phyloP scores from a whole-genome alignment of 2,329 filamentous ascomycete species.

The Colletotrichum plurivorum region DNA sequence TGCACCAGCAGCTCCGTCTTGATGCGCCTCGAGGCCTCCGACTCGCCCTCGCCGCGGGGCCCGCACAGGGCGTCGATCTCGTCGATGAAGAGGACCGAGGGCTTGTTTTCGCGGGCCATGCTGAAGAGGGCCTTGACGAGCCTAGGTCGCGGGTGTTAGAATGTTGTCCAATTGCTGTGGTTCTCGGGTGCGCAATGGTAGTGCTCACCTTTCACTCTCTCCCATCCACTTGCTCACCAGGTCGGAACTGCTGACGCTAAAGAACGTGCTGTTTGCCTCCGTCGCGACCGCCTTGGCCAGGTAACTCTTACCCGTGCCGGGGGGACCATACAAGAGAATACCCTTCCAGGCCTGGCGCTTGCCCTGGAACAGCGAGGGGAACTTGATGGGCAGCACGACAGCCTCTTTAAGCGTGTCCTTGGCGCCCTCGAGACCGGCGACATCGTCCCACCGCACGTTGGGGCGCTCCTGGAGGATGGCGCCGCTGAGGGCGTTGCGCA shows the following conservation, averaged over 20 bases:
- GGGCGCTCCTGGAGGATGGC: slow-evolving; percentile 96
- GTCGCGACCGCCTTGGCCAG: slow-evolving; percentile 97
- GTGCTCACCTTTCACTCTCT: slow-evolving; percentile 89
- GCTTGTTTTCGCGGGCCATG: slow-evolving; percentile 98
- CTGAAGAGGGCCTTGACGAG: slow-evolving; percentile 97
- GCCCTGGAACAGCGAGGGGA: slow-evolving; percentile 94
- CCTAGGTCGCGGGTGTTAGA: slow-evolving; percentile 59
- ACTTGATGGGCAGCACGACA: slow-evolving; percentile 97
- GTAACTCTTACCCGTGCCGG: slow-evolving; percentile 98
- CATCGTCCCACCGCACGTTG: slow-evolving; percentile 98
- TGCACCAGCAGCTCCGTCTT: slow-evolving; percentile 99
- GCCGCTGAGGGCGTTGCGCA: slow-evolving; percentile 89
- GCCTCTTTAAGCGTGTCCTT: slow-evolving; percentile 99
- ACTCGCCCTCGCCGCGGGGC: slow-evolving; percentile 93
- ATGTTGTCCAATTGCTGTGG: too few species aligned
- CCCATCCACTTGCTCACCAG: slow-evolving; percentile 99
- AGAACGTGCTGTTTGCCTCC: slow-evolving; percentile 98
- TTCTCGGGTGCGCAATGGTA: too few species aligned
- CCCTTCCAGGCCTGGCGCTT: slow-evolving; percentile 99
- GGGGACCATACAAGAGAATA: slow-evolving; percentile 94
- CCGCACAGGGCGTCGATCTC: slow-evolving; percentile 98
- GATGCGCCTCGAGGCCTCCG: slow-evolving; percentile 95
- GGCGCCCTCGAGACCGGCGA: slow-evolving; percentile 91
- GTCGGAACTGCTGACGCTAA: slow-evolving; percentile 97
- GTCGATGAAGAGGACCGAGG: slow-evolving; percentile 98